Percentiles rank a stretch among this genome's conserved stretches.
Evolutionary conservation across 2,329 filamentous ascomycete species (phyloP).

Genomic region (Rutstroemia sp.): DNA sequence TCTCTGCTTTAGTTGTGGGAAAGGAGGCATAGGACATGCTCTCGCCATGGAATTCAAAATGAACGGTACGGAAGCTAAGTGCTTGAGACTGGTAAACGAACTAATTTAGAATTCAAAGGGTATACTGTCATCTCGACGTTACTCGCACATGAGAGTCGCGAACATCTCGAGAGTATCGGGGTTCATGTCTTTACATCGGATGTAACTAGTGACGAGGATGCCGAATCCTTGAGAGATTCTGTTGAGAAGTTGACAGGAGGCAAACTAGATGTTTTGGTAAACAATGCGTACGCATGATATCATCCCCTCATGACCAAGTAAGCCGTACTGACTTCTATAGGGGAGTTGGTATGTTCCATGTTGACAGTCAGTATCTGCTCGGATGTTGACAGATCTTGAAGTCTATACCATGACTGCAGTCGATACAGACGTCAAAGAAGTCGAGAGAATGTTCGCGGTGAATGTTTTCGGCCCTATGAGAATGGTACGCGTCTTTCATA

Average conservation of each 20-base stretch:
- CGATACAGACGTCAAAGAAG: conserved; percentile 23
- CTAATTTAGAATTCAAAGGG: not conserved
- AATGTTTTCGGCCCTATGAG: conserved; percentile 28
- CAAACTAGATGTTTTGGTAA: no score
- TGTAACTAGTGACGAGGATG: no score
- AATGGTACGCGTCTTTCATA: conserved; percentile 23
- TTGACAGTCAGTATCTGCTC: no score
- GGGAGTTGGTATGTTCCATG: no score
- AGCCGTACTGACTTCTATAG: no score
- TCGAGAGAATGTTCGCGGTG: conserved; percentile 25
- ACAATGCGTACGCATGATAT: no score
- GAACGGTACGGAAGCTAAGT: not conserved
- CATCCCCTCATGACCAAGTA: no score
- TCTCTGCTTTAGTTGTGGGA: not conserved
- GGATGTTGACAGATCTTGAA: no score
- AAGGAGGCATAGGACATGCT: not conserved
- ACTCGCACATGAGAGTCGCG: not conserved
- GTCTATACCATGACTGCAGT: conserved; percentile 26
- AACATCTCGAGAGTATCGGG: not conserved
- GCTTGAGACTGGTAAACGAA: not conserved
- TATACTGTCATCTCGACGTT: not conserved
- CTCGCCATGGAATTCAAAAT: not conserved
- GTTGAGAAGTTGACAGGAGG: no score
- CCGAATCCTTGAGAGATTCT: no score
- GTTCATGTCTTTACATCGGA: not conserved